Percentiles rank a stretch among this genome's conserved stretches.
These are phyloP conservation scores for Verticillium isaacii DNA, from an alignment of 2,329 filamentous ascomycete genomes.

Conservation along the genomic window DNA sequence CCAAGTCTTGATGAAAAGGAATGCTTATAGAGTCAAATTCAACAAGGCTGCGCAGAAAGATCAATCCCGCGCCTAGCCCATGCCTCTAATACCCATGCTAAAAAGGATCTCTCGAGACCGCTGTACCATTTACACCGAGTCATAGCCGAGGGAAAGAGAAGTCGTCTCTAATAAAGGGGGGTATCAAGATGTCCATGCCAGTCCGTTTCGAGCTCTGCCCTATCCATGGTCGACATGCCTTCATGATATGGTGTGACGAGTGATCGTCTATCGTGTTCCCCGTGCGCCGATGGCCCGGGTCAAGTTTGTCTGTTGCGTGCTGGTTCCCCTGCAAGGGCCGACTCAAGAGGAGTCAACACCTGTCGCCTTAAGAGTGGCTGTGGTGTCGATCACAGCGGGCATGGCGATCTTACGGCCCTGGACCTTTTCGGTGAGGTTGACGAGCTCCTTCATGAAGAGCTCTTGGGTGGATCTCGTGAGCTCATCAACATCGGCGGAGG, in stretches of 20 bases:
- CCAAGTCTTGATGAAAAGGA: too few relatives aligned
- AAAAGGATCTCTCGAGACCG: not conserved
- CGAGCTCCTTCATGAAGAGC: slow-evolving; percentile 67
- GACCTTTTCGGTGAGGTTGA: slow-evolving; percentile 47
- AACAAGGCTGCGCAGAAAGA: not conserved
- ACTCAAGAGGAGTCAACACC: not conserved
- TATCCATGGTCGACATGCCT: not conserved
- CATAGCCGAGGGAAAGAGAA: not conserved
- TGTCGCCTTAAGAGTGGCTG: not conserved
- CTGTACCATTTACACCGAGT: not conserved
- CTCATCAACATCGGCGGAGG: slow-evolving; percentile 70
- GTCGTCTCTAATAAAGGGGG: not conserved
- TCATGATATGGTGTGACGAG: not conserved
- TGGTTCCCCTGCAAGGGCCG: not conserved
- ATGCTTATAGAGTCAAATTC: not conserved
- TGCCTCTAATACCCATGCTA: not conserved
- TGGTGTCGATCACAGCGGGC: not conserved
- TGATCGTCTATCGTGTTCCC: not conserved
- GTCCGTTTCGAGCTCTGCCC: not conserved
- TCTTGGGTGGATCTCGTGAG: slow-evolving; percentile 65
- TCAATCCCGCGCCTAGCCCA: not conserved
- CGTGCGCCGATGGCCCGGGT: not conserved
- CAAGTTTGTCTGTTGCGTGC: not conserved
- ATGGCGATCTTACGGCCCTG: slow-evolving; percentile 27
- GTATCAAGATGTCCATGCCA: slow-evolving; percentile 1